These are phyloP conservation scores for Botrytis deweyae DNA, from an alignment of 2,329 filamentous ascomycete genomes.

Conservation along the genomic window DNA sequence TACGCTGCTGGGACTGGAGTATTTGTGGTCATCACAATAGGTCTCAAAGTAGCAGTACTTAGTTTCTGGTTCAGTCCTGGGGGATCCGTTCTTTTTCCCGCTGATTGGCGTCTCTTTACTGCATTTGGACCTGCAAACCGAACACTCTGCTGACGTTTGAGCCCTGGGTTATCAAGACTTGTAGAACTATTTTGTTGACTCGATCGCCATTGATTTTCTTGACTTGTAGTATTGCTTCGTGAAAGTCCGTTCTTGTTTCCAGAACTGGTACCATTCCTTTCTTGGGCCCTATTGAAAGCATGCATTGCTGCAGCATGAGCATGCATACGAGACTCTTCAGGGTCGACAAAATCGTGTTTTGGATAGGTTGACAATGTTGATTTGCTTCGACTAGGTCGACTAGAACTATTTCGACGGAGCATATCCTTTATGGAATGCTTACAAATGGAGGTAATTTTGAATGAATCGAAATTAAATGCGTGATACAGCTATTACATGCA, in stretches of 20 bases:
- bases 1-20: constrained; percentile 36
- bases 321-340: constrained; percentile 53
- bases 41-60: constrained; percentile 30
- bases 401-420: constrained; percentile 45
- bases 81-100: constrained; percentile 29
- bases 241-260: constrained; percentile 37
- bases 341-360: constrained; percentile 51
- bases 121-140: constrained; percentile 45
- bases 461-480: constrained; percentile 36
- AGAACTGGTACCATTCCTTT: constrained; percentile 42
- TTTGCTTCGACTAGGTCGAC: constrained; percentile 51
- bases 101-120: constrained; percentile 31
- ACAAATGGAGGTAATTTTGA: constrained; percentile 30
- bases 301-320: constrained; percentile 61
- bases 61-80: constrained; percentile 23
- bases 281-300: constrained; percentile 57
- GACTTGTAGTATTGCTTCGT: constrained; percentile 25
- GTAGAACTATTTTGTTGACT: constrained; percentile 30
- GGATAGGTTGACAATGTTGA: constrained; percentile 52
- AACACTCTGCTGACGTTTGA: constrained; percentile 54
- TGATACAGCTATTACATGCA: constrained; percentile 33
- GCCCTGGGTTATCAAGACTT: constrained; percentile 30
- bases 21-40: constrained; percentile 35
- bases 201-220: constrained; percentile 15
- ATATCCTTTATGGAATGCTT: constrained; percentile 31